These are phyloP conservation scores for Pseudozyma sp. DNA, from an alignment of 1,284 basidiomycete genomes.

Conservation along the genomic window DNA sequence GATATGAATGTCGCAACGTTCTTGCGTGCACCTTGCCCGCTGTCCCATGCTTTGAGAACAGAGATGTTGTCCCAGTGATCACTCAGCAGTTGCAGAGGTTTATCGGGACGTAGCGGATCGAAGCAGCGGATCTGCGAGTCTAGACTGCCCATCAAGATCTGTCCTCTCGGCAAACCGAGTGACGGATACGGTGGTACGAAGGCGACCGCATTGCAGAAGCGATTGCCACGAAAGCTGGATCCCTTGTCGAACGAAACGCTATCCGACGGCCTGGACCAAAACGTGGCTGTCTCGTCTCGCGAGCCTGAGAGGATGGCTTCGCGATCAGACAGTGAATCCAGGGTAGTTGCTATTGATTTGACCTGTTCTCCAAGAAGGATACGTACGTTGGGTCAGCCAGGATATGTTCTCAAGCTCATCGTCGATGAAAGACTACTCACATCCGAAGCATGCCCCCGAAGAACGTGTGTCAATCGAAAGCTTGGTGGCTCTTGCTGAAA, in stretches of 20 bases:
- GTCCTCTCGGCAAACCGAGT: constrained; percentile 18
- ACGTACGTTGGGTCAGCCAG: neutral
- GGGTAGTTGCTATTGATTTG: constrained; percentile 19
- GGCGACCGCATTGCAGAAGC: constrained; percentile 40
- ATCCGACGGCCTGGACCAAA: constrained; percentile 26
- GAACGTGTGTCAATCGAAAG: constrained; percentile 32
- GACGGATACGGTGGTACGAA: constrained; percentile 13
- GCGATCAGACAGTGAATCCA: constrained; percentile 27
- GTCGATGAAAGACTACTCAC: constrained; percentile 11
- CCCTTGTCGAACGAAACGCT: constrained; percentile 15
- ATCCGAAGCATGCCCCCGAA: constrained; percentile 35
- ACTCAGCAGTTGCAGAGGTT: constrained; percentile 37
- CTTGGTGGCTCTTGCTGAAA: neutral
- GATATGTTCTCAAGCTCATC: neutral
- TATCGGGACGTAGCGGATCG: constrained; percentile 32
- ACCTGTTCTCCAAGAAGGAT: constrained; percentile 10
- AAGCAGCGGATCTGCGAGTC: constrained; percentile 53
- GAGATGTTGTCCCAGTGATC: constrained; percentile 56
- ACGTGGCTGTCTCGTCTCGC: constrained; percentile 29
- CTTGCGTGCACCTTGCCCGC: neutral
- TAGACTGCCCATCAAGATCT: constrained; percentile 39
- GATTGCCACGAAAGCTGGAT: constrained; percentile 16
- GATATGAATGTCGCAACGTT: constrained; percentile 32
- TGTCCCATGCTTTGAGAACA: constrained; percentile 16
- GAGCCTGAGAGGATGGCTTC: constrained; percentile 47